phyloP scores from a whole-genome alignment of 495 filamentous ascomycete species.

The Penicillium lividum region DNA sequence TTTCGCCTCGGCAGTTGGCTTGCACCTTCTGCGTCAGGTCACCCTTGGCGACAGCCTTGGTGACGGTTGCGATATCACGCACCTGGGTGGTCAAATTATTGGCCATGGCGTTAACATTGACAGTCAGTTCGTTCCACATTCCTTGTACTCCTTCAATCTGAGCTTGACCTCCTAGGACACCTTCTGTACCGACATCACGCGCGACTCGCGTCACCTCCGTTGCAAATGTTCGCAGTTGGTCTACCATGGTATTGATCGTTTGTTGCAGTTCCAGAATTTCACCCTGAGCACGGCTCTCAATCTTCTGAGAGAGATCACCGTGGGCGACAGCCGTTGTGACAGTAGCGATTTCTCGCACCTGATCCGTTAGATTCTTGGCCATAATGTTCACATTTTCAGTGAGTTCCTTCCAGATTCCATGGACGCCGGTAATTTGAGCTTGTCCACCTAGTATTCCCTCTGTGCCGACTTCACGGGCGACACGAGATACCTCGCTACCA shows the following conservation, averaged over 20 bases:
- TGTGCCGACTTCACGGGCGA: conserved; percentile 96
- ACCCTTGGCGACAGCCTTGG: conserved; percentile 95
- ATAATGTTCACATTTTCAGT: conserved; percentile 99
- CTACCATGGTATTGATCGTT: conserved; percentile 99
- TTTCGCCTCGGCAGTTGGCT: conserved; percentile 95
- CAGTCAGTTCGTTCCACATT: conserved; percentile 95
- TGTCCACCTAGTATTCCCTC: conserved; percentile 97
- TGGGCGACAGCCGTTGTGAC: conserved; percentile 97
- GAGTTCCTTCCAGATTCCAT: conserved; percentile 97
- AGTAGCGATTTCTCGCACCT: conserved; percentile 94
- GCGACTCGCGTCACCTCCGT: conserved; percentile 96
- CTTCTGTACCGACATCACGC: conserved; percentile 95
- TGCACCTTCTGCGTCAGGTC: conserved; percentile 97
- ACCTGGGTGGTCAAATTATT: conserved; percentile 98
- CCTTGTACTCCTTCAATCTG: conserved; percentile 85
- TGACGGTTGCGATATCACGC: conserved; percentile 96
- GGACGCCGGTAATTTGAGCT: conserved; percentile 89
- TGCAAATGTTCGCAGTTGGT: conserved; percentile 94
- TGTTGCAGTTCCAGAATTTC: conserved; percentile 96
- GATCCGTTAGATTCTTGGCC: conserved; percentile 82
- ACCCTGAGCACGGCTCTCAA: conserved; percentile 88
- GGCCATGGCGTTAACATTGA: conserved; percentile 98
- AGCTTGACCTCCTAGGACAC: conserved; percentile 94
- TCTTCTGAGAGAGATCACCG: conserved; percentile 94
- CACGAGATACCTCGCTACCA: conserved; percentile 93